Base-by-base conservation (phyloP, 352 stramenopile genomes). In the Phytophthora cactorum region DNA sequence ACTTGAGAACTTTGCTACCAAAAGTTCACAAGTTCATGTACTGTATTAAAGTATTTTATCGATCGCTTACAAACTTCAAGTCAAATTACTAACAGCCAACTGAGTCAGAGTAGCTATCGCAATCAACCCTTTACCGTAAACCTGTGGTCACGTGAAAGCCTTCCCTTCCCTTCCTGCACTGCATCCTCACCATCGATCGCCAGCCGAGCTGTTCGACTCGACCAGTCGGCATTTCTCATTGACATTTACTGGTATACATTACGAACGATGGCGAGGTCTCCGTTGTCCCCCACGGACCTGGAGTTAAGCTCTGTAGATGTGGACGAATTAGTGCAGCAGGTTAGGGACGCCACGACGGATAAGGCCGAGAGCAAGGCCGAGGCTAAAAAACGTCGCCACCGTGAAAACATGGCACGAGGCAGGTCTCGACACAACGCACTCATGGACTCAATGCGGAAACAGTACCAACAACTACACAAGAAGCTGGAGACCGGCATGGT, bases 371-470 rank as follows among this genome's bases (percentile, higher is more conserved):
- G 39, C 43, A 74, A 74, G 11, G 53, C 54, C 0, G 66, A 70
- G 2, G 47, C 60, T 12, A 70, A 74, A 60, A 74, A 70, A 44
- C 49, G 66, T 0, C 60, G 66, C 5, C 66, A 74, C 31, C 66
- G 66, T 31, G 66, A 74, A 29, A 74, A 64, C 45, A 78, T 75
- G 70, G 70, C 70, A 2, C 52, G 53, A 54, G 70, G 70, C 14
- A 59, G 70, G 39, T 75, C 70, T 31, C 57, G 70, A 45, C 66
- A 78, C 41, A 66, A 70, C 25, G 55, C 59, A 10, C 55, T 70
- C 17, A 73, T 78, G 60, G 56, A 57, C 7, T 59, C 49, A 12
- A 72, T 78, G 66, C 27, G 70, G 6, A 70, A 68, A 38, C 66
- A 78, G 52, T 73, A 73, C 47, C 51, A 66, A 25, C 44, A 68